Evolutionary conservation across 2,329 filamentous ascomycete genomes (phyloP), one percentile per base, ranked within the genome.

Genomic region (Fusarium euwallaceae): DNA sequence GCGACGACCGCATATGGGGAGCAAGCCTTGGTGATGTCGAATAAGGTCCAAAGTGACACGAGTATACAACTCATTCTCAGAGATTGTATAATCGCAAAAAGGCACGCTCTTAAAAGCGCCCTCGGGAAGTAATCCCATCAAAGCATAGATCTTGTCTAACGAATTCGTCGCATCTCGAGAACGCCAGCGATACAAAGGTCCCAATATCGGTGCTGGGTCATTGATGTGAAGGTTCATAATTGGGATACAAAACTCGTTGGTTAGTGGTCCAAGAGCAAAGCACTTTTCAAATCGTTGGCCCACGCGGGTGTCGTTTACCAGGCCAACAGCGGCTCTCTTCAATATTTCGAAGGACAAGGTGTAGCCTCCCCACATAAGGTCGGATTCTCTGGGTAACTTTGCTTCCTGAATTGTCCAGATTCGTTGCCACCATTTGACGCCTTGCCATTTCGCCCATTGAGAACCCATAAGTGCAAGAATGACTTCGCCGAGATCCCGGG

Each of bases 391-490:
- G 2, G 60, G 60, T 6, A 62, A 2, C 16, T 62, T 62, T 14
- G 60, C 60, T 37, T 62, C 60, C 14, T 62, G 60, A 22, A 62
- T 62, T 9, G 60, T 62, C 60, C 41, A 62, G 41, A 62, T 62
- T 6, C 60, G 60, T 32, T 62, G 41, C 60, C 60, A 62, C 60
- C 32, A 62, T 24, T 62, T 48, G 29, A 62, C 29, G 6, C 60
- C 60, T 16, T 51, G 60, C 60, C 60, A 62, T 36, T 32, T 62
- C 1, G 41, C 60, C 10, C 29, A 32, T 24, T 32, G 22, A 34
- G 60, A 62, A 1, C 60, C 60, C 60, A 62, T 51, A 6, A 62
- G 41, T 8, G 60, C 39, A 32, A 62, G 60, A 6, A 62, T n/a
- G 16, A 62, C 60, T 22, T 62, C 60, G 5, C 60, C 60, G 8